Percentiles rank a stretch among this genome's conserved stretches.
Evolutionary conservation across 257 asterid genomes (phyloP).

Genomic region (Lantana camara): DNA sequence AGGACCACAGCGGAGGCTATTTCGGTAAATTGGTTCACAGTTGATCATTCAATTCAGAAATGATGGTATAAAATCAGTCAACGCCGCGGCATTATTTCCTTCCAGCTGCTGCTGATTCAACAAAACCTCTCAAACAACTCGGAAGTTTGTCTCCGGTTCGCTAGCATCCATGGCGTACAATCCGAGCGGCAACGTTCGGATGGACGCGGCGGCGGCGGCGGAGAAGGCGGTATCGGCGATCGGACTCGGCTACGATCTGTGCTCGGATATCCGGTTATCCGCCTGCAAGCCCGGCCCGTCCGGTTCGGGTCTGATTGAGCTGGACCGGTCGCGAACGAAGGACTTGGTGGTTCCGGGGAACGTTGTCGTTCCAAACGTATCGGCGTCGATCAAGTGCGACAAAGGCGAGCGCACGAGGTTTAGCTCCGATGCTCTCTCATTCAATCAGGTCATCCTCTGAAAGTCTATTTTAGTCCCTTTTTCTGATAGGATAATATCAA

Average conservation of each 20-base stretch:
- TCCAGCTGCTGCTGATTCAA: conserved; percentile 15
- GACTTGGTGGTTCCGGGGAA: conserved; percentile 79
- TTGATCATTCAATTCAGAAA: conserved; percentile 4
- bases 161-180: conserved; percentile 50
- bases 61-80: conserved; percentile 25
- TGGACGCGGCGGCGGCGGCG: conserved; percentile 85
- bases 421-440: conserved; percentile 81
- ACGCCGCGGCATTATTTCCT: conserved; percentile 1
- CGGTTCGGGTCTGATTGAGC: conserved; percentile 64
- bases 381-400: conserved; percentile 83
- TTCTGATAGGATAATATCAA: not conserved
- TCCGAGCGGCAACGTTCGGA: conserved; percentile 37
- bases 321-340: conserved; percentile 56
- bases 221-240: conserved; percentile 87
- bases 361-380: conserved; percentile 59
- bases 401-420: conserved; percentile 97
- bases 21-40: conserved; percentile 9
- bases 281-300: conserved; percentile 79
- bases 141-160: not conserved
- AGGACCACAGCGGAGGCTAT: conserved; percentile 16
- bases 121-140: conserved; percentile 10
- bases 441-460: conserved; percentile 58
- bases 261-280: conserved; percentile 67
- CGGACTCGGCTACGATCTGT: conserved; percentile 86
- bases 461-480: not conserved